A percentile compares a stretch with the other conserved stretches of the same genome.
These are phyloP conservation scores for Colletotrichum siamense DNA, from an alignment of 2,329 filamentous ascomycete species.

Conservation along the genomic window DNA sequence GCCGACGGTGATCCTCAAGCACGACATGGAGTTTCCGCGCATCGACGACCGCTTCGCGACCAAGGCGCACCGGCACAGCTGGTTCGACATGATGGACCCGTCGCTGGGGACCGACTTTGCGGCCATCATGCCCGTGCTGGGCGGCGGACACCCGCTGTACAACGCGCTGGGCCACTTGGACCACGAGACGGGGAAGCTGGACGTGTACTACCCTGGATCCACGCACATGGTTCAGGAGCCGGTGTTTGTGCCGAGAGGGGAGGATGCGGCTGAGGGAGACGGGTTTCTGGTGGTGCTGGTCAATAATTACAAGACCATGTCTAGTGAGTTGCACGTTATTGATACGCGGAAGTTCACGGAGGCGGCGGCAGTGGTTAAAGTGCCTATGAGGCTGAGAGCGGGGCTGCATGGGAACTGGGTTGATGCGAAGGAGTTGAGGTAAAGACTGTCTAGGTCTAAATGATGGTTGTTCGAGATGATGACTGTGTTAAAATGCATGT, in stretches of 20 bases:
- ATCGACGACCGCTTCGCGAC: slow-evolving; percentile 6
- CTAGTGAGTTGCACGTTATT: slow-evolving; percentile 13
- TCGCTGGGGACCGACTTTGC: slow-evolving; percentile 8
- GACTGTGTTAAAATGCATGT: neutral
- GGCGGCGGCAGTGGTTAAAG: slow-evolving; percentile 3
- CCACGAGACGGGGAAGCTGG: slow-evolving; percentile 26
- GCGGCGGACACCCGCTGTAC: slow-evolving; percentile 27
- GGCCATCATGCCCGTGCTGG: slow-evolving; percentile 22
- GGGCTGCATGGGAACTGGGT: slow-evolving; percentile 15
- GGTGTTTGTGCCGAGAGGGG: slow-evolving; percentile 41
- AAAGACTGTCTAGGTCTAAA: neutral
- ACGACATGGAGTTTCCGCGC: slow-evolving; percentile 16
- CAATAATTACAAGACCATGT: slow-evolving; percentile 22
- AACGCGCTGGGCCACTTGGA: slow-evolving; percentile 39
- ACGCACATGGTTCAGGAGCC: slow-evolving; percentile 47
- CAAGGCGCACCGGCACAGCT: slow-evolving; percentile 5
- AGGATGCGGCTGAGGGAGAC: slow-evolving; percentile 39
- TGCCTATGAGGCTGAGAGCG: neutral
- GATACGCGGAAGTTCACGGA: neutral
- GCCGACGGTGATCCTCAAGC: neutral
- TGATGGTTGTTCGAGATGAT: neutral
- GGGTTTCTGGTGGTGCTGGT: slow-evolving; percentile 41
- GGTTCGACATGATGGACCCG: slow-evolving; percentile 15
- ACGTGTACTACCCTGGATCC: slow-evolving; percentile 36
- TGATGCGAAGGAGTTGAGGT: neutral